These are phyloP conservation scores for Thermoascus crustaceus DNA, from an alignment of 2,329 filamentous ascomycete genomes.

Conservation along the genomic window DNA sequence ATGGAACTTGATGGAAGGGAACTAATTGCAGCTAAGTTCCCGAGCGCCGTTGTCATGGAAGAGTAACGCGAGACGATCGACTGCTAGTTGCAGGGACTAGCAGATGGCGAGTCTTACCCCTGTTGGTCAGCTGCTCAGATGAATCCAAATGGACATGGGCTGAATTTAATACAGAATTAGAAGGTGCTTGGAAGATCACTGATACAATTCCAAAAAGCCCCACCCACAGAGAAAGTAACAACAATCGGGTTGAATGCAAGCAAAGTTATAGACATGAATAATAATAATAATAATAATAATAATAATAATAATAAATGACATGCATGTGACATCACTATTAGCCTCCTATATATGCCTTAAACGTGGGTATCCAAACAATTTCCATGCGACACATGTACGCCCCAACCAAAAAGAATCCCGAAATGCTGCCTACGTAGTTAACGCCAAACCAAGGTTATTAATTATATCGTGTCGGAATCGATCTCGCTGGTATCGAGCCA, in stretches of 20 bases:
- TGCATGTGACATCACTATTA: neutral
- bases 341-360: neutral
- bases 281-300: neutral
- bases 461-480: constrained; percentile 12
- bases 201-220: too few species aligned
- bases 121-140: neutral
- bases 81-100: neutral
- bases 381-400: constrained; percentile 9
- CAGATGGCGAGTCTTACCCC: neutral
- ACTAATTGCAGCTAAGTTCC: constrained; percentile 1
- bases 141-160: too few species aligned
- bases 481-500: constrained; percentile 43
- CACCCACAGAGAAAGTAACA: too few species aligned
- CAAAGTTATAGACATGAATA: too few species aligned
- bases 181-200: too few species aligned
- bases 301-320: neutral
- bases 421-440: neutral
- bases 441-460: constrained; percentile 10
- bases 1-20: constrained; percentile 1
- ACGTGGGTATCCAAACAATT: constrained; percentile 1
- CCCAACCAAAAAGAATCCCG: neutral
- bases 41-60: constrained; percentile 1
- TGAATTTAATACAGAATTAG: too few species aligned
- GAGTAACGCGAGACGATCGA: neutral
- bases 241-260: too few species aligned